Conservation (phyloP, 1,284 basidiomycete genomes). For the Serendipita sp. region DNA sequence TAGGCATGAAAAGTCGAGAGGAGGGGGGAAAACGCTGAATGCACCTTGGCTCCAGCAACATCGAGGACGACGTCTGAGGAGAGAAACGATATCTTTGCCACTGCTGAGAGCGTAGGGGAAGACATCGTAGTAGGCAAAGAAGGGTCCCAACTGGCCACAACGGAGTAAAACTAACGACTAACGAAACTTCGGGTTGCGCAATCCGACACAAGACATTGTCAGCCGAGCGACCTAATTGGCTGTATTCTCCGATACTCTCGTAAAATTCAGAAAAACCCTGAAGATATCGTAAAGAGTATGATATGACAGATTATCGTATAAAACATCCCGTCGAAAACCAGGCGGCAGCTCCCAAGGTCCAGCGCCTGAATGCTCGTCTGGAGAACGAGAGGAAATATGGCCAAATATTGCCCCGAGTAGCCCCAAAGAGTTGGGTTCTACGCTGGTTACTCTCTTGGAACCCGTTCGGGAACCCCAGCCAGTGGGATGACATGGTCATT, state of each 20-base stretch:
- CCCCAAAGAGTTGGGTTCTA: neutral
- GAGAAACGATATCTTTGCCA: constrained; percentile 54
- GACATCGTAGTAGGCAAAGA: neutral
- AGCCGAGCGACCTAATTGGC: neutral
- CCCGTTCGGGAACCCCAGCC: constrained; percentile 13
- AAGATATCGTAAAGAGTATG: no score
- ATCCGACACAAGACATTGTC: neutral
- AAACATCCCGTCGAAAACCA: no score
- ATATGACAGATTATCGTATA: no score
- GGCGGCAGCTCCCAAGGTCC: no score
- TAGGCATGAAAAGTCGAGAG: constrained; percentile 11
- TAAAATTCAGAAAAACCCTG: no score
- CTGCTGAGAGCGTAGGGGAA: constrained; percentile 20
- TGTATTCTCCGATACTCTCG: neutral
- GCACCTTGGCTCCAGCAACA: constrained; percentile 18
- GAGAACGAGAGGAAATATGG: neutral
- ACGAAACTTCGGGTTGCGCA: no score
- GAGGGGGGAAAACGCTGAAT: neutral
- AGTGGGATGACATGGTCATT: constrained; percentile 4
- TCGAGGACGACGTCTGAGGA: constrained; percentile 53
- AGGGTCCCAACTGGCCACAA: no score
- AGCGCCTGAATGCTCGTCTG: neutral
- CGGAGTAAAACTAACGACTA: no score
- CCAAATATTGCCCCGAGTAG: neutral
- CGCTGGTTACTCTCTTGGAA: constrained; percentile 2